phyloP scores from a whole-genome alignment of 2,329 filamentous ascomycete species.

The Rutstroemia sp. region DNA sequence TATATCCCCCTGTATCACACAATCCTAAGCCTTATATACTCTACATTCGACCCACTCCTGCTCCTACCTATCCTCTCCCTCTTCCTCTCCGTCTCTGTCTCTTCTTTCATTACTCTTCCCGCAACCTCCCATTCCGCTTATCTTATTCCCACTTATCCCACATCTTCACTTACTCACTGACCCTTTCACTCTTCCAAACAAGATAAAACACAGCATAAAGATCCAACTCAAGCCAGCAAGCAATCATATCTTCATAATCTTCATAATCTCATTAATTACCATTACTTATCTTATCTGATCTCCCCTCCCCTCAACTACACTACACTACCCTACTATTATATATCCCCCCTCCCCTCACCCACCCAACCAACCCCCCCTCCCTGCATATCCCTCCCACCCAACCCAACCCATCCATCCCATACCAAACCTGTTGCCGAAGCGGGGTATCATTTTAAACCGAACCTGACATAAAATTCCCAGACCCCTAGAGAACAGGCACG shows the following conservation, averaged over 20 bases:
- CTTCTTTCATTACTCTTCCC: too few relatives aligned
- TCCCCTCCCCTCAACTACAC: background rate
- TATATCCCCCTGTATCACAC: too few relatives aligned
- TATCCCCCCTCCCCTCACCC: background rate
- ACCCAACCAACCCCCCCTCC: background rate
- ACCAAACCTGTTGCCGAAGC: background rate
- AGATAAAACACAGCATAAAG: background rate
- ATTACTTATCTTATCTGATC: background rate
- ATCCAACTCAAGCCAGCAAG: background rate
- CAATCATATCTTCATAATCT: background rate
- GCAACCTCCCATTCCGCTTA: too few relatives aligned
- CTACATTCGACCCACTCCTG: too few relatives aligned
- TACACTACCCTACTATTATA: background rate
- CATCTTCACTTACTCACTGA: too few relatives aligned
- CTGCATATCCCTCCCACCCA: background rate
- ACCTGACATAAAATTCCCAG: background rate
- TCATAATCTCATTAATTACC: background rate
- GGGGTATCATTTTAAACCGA: slow-evolving; percentile 7
- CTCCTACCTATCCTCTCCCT: too few relatives aligned
- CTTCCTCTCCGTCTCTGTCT: too few relatives aligned
- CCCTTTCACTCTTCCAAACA: background rate
- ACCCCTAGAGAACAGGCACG: background rate
- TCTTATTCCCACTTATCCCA: too few relatives aligned
- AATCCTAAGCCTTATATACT: too few relatives aligned
- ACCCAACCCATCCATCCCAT: background rate